Evolutionary conservation across 768 basidiomycete species (phyloP).

Genomic region (Amanita brunnescens): DNA sequence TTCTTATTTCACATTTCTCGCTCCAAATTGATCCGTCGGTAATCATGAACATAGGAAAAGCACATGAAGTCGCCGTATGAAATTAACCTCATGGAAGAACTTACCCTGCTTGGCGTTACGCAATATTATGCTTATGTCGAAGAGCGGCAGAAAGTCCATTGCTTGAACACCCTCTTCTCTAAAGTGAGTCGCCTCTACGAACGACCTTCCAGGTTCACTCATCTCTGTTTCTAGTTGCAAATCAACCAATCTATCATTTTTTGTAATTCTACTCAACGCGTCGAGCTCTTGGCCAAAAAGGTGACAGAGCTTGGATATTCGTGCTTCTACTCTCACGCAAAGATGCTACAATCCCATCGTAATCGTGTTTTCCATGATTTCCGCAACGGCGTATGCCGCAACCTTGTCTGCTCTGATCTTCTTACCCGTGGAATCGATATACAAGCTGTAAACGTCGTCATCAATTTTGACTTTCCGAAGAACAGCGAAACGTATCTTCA

Average conservation of each 20-base stretch:
- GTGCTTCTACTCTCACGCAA: constrained; percentile 99
- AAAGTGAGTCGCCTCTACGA: constrained; percentile 47
- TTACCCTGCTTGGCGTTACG: constrained; percentile 95
- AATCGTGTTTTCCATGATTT: constrained; percentile 99
- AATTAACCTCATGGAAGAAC: constrained; percentile 99
- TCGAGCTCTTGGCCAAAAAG: constrained; percentile 98
- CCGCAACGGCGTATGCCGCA: constrained; percentile 95
- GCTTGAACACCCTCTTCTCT: constrained; percentile 97
- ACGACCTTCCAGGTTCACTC: background rate
- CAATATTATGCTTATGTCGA: constrained; percentile 99
- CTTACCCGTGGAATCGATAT: constrained; percentile 99
- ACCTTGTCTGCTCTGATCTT: constrained; percentile 96
- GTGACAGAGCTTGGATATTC: constrained; percentile 99
- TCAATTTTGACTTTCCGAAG: constrained; percentile 99
- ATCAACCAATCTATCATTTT: constrained; percentile 99
- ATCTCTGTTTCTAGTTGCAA: constrained; percentile 62
- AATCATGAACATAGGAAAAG: constrained; percentile 56
- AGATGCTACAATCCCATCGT: constrained; percentile 98
- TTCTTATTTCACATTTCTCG: background rate
- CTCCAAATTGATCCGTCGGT: background rate
- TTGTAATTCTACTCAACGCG: constrained; percentile 99
- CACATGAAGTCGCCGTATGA: constrained; percentile 95
- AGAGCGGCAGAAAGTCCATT: constrained; percentile 99
- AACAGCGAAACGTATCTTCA: constrained; percentile 98
- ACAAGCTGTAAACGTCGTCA: constrained; percentile 99